These are phyloP conservation scores for Metarhizium guizhouense DNA, from an alignment of 2,329 filamentous ascomycete genomes.

Conservation along the genomic window DNA sequence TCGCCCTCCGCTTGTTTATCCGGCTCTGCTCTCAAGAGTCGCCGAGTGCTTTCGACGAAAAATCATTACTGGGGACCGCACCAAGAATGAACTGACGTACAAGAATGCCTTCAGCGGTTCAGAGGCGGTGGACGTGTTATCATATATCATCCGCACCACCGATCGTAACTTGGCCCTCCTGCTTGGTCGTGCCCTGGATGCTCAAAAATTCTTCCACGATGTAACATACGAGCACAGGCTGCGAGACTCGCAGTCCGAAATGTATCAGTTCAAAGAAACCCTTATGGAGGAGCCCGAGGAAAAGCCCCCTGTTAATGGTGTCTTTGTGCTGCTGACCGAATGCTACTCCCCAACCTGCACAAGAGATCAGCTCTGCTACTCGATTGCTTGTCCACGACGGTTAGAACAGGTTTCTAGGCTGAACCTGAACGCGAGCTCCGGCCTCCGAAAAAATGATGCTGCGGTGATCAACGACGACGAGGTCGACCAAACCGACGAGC, in stretches of 20 bases:
- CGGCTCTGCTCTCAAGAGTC: conserved; percentile 85
- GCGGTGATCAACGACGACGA: conserved; percentile 66
- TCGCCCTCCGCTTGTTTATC: conserved; percentile 81
- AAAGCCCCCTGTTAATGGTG: conserved; percentile 72
- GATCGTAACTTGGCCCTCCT: conserved; percentile 90
- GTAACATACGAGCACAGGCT: conserved; percentile 95
- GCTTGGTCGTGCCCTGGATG: conserved; percentile 83
- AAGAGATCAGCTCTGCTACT: conserved; percentile 90
- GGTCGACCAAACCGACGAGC: conserved; percentile 76
- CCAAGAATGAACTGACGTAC: conserved; percentile 95
- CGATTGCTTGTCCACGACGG: conserved; percentile 88
- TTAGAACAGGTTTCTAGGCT: conserved; percentile 90
- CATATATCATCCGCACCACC: conserved; percentile 94
- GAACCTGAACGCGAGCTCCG: conserved; percentile 87
- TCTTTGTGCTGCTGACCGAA: conserved; percentile 92
- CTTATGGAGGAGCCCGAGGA: conserved; percentile 76
- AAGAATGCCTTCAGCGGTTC: conserved; percentile 94
- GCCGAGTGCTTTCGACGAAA: conserved; percentile 87
- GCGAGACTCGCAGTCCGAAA: conserved; percentile 85
- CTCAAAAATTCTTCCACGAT: conserved; percentile 98
- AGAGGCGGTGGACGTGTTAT: conserved; percentile 90
- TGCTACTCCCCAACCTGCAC: conserved; percentile 98
- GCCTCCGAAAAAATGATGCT: conserved; percentile 59
- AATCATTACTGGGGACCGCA: conserved; percentile 76
- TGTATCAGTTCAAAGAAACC: conserved; percentile 94